These are phyloP conservation scores for Metroxylon sagu DNA, from an alignment of 176 grass and related monocot species.

Conservation along the genomic window DNA sequence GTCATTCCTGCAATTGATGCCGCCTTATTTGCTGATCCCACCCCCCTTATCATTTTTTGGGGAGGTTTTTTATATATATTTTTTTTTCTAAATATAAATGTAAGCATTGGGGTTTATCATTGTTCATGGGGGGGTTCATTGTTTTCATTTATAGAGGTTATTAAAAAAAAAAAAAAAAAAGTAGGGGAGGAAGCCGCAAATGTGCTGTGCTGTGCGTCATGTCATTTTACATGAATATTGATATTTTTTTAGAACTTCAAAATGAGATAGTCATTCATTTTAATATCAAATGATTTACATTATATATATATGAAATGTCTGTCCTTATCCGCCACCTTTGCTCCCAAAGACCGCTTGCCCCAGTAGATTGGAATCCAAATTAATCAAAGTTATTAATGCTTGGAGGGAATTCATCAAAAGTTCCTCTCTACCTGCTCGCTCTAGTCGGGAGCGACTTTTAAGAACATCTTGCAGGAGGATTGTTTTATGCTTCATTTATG, in stretches of 20 bases:
- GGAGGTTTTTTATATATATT: background rate
- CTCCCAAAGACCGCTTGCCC: no score
- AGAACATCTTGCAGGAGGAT: no score
- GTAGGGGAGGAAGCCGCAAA: background rate
- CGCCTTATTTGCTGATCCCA: background rate
- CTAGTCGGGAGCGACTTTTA: no score
- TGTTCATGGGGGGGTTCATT: constrained; percentile 7
- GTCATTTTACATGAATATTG: background rate
- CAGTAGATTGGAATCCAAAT: no score
- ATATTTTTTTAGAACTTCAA: background rate
- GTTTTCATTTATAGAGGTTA: constrained; percentile 7
- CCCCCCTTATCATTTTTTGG: constrained; percentile 1
- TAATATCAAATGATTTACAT: background rate
- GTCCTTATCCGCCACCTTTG: no score
- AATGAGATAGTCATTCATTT: background rate
- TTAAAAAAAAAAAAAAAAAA: background rate
- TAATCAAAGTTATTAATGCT: no score
- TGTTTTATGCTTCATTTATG: no score
- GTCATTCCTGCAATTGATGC: background rate
- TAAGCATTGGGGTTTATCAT: no score
- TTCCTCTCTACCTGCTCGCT: no score
- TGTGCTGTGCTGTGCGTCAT: background rate
- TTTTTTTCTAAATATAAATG: constrained; percentile 1
- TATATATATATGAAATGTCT: no score
- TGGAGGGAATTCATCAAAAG: no score